Conservation (phyloP, 208 protist species). For the Acanthamoeba royreba region DNA sequence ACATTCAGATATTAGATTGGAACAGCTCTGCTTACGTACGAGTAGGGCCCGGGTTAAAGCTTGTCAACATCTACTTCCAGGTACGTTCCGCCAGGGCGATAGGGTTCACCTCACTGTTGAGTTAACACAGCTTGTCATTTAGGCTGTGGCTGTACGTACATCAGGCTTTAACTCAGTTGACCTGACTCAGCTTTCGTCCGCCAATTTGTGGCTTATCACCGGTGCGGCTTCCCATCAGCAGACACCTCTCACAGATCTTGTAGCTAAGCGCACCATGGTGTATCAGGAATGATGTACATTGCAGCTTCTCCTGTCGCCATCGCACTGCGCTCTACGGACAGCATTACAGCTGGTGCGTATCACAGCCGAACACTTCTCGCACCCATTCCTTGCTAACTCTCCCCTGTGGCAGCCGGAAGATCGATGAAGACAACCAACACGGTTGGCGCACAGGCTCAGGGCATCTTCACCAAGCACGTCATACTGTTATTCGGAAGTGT, state of each 20-base stretch:
- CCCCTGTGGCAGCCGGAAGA: no score
- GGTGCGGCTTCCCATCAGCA: background rate
- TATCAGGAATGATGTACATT: slow-evolving; percentile 35
- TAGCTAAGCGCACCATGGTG: background rate
- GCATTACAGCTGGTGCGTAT: background rate
- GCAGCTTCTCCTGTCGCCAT: background rate
- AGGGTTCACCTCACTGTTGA: background rate
- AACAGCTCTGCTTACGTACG: background rate
- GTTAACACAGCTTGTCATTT: no score
- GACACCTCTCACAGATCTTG: no score
- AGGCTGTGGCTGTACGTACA: no score
- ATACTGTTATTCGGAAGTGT: background rate
- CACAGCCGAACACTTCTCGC: background rate
- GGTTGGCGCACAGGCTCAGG: background rate
- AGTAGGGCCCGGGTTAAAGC: background rate
- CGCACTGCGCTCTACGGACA: background rate
- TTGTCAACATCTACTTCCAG: slow-evolving; percentile 37
- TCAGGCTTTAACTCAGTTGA: background rate
- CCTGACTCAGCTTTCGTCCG: background rate
- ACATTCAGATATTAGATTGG: slow-evolving; percentile 32
- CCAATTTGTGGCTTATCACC: background rate
- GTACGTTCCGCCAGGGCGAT: background rate
- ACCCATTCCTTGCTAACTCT: no score
- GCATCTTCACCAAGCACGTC: background rate
- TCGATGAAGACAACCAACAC: background rate